Conservation (phyloP, 352 stramenopile species). For the Phytophthora pinifolia region DNA sequence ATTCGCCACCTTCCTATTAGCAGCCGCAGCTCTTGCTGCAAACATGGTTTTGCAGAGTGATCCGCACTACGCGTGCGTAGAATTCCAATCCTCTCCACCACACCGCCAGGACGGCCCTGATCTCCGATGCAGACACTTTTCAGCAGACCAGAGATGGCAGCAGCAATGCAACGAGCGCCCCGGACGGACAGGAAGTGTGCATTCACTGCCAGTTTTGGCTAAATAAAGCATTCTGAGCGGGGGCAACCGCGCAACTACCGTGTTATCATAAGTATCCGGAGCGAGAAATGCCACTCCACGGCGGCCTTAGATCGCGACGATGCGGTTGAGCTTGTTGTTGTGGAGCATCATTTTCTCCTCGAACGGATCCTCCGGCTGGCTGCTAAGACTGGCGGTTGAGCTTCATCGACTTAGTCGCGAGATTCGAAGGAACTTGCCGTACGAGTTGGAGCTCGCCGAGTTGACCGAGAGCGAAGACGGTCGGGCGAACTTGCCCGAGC, state of each 20-base stretch:
- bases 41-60: slow-evolving; percentile 18
- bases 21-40: slow-evolving; percentile 25
- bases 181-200: slow-evolving; percentile 13
- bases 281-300: slow-evolving; percentile 1
- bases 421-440: slow-evolving; percentile 8
- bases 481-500: slow-evolving; percentile 5
- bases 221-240: slow-evolving; percentile 31
- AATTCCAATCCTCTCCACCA: slow-evolving; percentile 7
- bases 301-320: no score
- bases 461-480: slow-evolving; percentile 6
- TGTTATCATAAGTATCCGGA: no score
- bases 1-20: slow-evolving; percentile 26
- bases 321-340: slow-evolving; percentile 4
- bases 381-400: slow-evolving; percentile 4
- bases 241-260: not conserved
- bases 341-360: not conserved
- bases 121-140: slow-evolving; percentile 16
- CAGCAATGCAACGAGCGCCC: slow-evolving; percentile 15
- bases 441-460: slow-evolving; percentile 11
- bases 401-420: slow-evolving; percentile 15
- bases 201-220: slow-evolving; percentile 3
- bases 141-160: slow-evolving; percentile 8
- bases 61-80: not conserved
- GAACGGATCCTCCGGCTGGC: not conserved
- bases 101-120: slow-evolving; percentile 12